phyloP scores from a whole-genome alignment of 1,284 basidiomycete species.

The Naganishia sp. region DNA sequence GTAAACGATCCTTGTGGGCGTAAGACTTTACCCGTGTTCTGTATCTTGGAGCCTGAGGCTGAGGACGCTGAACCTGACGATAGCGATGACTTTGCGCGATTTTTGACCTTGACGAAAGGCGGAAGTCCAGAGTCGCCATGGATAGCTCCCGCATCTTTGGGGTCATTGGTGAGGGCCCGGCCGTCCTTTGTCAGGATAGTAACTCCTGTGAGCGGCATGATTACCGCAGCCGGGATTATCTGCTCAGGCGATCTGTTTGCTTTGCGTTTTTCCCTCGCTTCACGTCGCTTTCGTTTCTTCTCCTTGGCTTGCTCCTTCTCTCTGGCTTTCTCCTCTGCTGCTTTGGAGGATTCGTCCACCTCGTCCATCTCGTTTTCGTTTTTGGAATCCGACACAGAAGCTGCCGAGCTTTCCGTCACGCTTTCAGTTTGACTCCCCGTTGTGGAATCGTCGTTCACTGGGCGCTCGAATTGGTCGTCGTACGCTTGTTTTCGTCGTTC shows the following conservation, averaged over 20 bases:
- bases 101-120: no score
- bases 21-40: constrained; percentile 8
- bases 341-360: no score
- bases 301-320: neutral
- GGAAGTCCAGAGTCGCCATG: neutral
- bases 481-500: constrained; percentile 10
- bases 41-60: neutral
- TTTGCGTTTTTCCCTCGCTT: constrained; percentile 5
- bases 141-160: neutral
- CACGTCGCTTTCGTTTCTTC: constrained; percentile 3
- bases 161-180: neutral
- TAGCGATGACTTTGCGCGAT: neutral
- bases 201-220: constrained; percentile 19
- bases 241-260: constrained; percentile 5
- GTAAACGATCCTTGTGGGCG: constrained; percentile 30
- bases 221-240: constrained; percentile 18
- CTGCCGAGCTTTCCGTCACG: constrained; percentile 1
- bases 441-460: constrained; percentile 14
- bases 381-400: neutral
- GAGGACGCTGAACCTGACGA: neutral
- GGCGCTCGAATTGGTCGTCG: constrained; percentile 15
- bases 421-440: constrained; percentile 22
- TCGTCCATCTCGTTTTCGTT: neutral
- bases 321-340: neutral
- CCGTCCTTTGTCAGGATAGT: constrained; percentile 18